phyloP scores from a whole-genome alignment of 345 rosid species.

The Pistacia integerrima region DNA sequence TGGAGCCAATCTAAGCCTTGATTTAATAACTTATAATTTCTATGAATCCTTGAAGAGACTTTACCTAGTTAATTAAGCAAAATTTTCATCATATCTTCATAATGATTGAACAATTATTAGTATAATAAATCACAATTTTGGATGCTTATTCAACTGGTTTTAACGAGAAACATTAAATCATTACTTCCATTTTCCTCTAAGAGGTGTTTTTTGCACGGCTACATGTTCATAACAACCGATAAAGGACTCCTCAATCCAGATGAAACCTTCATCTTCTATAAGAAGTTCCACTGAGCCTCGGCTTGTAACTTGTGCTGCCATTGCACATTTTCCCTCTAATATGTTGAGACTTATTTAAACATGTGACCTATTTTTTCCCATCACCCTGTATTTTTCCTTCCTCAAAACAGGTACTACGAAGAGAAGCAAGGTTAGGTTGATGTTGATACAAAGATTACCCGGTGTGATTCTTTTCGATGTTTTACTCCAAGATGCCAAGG shows the following conservation, averaged over 20 bases:
- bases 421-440: slow-evolving; percentile 81
- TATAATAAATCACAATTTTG: neutral
- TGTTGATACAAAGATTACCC: neutral
- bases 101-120: neutral
- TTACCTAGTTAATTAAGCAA: neutral
- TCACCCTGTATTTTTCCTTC: neutral
- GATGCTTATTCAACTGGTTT: neutral
- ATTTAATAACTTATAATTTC: neutral
- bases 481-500: neutral
- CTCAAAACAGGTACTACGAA: slow-evolving; percentile 59
- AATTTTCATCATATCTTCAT: neutral
- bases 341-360: neutral
- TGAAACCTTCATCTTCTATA: neutral
- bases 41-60: neutral
- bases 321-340: neutral
- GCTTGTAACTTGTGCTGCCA: too few species aligned
- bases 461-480: neutral
- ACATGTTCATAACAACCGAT: neutral
- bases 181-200: neutral
- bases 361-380: neutral
- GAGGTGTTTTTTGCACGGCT: neutral
- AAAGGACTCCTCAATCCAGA: neutral
- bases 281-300: neutral
- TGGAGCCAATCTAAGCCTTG: neutral
- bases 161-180: neutral